Base-by-base conservation (phyloP, 768 basidiomycete genomes). In the Chlorophyllum brunneum region DNA sequence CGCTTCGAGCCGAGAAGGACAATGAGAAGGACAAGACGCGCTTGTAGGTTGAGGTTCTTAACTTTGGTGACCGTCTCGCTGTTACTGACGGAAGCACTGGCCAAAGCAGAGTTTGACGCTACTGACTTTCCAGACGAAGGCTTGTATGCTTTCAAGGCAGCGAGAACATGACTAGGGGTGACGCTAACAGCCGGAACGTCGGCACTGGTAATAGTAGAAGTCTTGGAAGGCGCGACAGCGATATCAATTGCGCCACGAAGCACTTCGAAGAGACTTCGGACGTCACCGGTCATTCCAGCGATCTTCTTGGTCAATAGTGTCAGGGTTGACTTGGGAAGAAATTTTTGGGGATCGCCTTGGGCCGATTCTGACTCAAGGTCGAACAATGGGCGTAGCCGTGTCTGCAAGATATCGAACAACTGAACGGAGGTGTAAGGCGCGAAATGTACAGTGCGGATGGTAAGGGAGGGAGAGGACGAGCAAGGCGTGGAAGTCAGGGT, bases 281-380 rank as follows among this genome's bases (percentile, higher is more conserved):
- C 88, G 59, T 95, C 92, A 13, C 92, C 92, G 0, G 92, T 91
- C 52, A 84, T 74, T 1, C 86, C 77, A 3, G 92, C 90, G 16
- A 92, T 71, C 62, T 91, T 92, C 71, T 88, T 90, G 7, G 86
- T 80, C 24, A 91, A 75, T 11, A 93, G 72, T 31, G 77, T 82
- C 30, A 92, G 65, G 2, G 88, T 77, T 1, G 86, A 73, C 5
- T 70, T 51, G 2, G 86, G 83, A 27, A 94, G 67, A 59, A 93
- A 77, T 46, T 76, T 80, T 63, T 75, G 75, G 15, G 69, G 61
- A 30, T 70, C 62, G 16, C 67, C 63, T 26, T 61, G 54, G 0
- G 62, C 65, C 30, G 65, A 60, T 7, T 68, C 65, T 9, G 55
- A 51, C 9, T 67, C 66, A 16, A 54, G 26, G 7, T 72, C 71